Evolutionary conservation across 257 asterid genomes (phyloP).

Genomic region (Petunia secreta): DNA sequence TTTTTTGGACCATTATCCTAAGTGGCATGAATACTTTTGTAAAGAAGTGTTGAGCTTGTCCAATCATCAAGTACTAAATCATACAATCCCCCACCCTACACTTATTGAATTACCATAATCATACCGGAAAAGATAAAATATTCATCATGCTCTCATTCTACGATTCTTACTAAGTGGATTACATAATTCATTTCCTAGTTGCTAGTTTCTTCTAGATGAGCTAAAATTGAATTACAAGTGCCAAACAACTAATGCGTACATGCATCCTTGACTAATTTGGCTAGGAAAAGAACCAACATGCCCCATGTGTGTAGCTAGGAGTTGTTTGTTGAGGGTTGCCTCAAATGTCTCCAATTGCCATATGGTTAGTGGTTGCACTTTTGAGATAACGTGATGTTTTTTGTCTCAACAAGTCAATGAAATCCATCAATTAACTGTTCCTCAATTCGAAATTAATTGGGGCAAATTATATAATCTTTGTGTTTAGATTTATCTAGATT

Average conservation of each 20-base stretch:
- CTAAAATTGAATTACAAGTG: not conserved
- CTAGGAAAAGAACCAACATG: conserved; percentile 3
- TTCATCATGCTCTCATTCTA: not conserved
- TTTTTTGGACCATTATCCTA: not conserved
- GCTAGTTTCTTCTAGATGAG: not conserved
- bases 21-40: not conserved
- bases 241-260: too few species aligned
- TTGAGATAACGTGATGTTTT: conserved; percentile 18
- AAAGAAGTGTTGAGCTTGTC: not conserved
- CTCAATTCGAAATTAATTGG: too few species aligned
- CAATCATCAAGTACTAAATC: not conserved
- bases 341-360: not conserved
- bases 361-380: conserved; percentile 7
- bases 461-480: too few species aligned
- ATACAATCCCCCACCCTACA: not conserved
- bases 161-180: not conserved
- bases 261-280: not conserved
- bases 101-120: not conserved
- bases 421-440: too few species aligned
- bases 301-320: not conserved
- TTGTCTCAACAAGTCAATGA: not conserved
- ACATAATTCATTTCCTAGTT: not conserved
- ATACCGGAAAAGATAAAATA: not conserved
- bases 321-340: conserved; percentile 21
- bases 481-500: too few species aligned